Conservation (phyloP, 495 filamentous ascomycete genomes). For the Penicillium paradoxum region DNA sequence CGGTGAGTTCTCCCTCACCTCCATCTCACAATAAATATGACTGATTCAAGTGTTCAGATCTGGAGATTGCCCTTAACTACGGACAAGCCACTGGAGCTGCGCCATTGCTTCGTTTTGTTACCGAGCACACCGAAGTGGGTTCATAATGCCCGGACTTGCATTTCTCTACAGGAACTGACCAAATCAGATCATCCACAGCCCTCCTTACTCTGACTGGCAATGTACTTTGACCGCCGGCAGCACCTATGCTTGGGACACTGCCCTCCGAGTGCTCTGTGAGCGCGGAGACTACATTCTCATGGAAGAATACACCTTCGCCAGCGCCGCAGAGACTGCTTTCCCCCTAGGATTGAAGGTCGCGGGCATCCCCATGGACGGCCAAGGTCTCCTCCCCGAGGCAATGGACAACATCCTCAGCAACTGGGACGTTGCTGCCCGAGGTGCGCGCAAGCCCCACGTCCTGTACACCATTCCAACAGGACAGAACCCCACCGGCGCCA, state of each 20-base stretch:
- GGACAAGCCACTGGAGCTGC: conserved; percentile 79
- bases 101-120: conserved; percentile 81
- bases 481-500: conserved; percentile 91
- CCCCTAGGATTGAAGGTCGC: conserved; percentile 71
- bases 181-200: conserved; percentile 36
- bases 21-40: background rate
- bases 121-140: conserved; percentile 80
- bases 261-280: conserved; percentile 70
- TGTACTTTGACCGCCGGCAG: conserved; percentile 70
- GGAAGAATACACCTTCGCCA: conserved; percentile 84
- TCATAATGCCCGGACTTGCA: background rate
- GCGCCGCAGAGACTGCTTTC: conserved; percentile 71
- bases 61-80: conserved; percentile 85
- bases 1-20: conserved; percentile 30
- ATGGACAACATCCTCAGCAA: conserved; percentile 61
- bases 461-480: conserved; percentile 56
- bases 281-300: conserved; percentile 67
- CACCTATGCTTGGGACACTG: conserved; percentile 73
- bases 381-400: conserved; percentile 66
- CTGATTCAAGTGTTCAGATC: conserved; percentile 43
- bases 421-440: conserved; percentile 57
- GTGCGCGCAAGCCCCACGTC: conserved; percentile 68
- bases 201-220: conserved; percentile 73
- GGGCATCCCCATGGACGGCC: conserved; percentile 68
- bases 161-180: background rate